Evolutionary conservation across 2,329 filamentous ascomycete genomes (phyloP).

Genomic region (Colletotrichum costaricense): DNA sequence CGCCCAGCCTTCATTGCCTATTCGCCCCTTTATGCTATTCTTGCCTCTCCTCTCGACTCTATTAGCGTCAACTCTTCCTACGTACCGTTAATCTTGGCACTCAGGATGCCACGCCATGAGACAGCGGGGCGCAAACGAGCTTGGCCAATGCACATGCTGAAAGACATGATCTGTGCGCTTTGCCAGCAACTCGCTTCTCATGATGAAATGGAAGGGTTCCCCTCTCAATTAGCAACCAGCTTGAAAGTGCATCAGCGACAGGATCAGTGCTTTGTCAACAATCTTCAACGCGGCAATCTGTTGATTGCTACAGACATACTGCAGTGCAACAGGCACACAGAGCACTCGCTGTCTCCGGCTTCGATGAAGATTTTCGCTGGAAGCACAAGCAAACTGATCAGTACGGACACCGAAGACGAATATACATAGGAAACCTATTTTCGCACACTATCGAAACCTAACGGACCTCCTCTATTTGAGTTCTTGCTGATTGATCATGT

Average conservation of each 20-base stretch:
- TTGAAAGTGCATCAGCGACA: not conserved
- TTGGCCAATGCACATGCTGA: not conserved
- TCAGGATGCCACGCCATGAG: conserved; percentile 2
- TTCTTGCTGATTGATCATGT: not conserved
- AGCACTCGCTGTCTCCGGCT: not conserved
- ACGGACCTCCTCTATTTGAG: not conserved
- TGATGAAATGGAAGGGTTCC: not conserved
- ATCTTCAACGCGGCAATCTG: not conserved
- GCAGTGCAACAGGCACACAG: not conserved
- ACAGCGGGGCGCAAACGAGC: not conserved
- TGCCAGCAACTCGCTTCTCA: not conserved
- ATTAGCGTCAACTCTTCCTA: conserved; percentile 5
- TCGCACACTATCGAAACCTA: not conserved
- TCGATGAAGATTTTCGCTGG: not conserved
- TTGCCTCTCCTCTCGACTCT: not conserved
- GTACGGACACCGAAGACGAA: not conserved
- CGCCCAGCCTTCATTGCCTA: not conserved
- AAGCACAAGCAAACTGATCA: not conserved
- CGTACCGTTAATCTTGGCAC: conserved; percentile 13
- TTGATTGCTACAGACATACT: not conserved
- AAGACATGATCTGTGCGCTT: not conserved
- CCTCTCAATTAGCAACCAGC: not conserved
- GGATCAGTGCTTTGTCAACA: not conserved
- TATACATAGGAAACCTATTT: not conserved
- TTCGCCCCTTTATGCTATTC: conserved; percentile 6